Evolutionary conservation across 306 rosid genomes (phyloP).

Genomic region (Citrullus amarus): DNA sequence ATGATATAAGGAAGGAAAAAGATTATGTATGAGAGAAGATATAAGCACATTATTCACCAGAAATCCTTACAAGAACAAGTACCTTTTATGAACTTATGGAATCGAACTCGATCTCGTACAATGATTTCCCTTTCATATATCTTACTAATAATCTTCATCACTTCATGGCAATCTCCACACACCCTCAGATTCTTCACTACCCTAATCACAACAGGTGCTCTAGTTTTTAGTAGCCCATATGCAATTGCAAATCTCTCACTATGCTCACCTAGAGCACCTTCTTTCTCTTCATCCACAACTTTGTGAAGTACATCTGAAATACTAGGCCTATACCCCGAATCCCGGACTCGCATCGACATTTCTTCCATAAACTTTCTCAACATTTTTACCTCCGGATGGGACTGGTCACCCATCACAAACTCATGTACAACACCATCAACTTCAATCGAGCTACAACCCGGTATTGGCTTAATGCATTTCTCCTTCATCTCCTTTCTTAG

Average conservation of each 20-base stretch:
- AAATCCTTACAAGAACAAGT: constrained; percentile 5
- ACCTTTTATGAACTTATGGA: not conserved
- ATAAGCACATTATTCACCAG: not conserved
- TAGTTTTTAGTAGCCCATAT: constrained; percentile 2
- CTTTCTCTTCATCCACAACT: constrained; percentile 14
- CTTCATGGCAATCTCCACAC: constrained; percentile 4
- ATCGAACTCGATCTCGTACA: constrained; percentile 2
- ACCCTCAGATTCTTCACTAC: constrained; percentile 1
- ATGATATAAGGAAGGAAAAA: not conserved
- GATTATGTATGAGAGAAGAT: not conserved
- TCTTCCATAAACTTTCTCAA: constrained; percentile 5
- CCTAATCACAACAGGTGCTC: not conserved
- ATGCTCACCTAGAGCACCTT: constrained; percentile 7
- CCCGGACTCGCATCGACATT: not conserved
- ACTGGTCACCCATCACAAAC: constrained; percentile 16
- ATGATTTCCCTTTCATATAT: not conserved
- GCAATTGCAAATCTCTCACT: constrained; percentile 15
- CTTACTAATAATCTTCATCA: not conserved
- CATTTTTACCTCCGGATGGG: constrained; percentile 13
- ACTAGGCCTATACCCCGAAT: constrained; percentile 6
- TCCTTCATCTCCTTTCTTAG: constrained; percentile 18
- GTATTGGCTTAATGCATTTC: constrained; percentile 9
- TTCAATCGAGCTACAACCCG: constrained; percentile 18
- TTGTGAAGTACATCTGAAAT: constrained; percentile 10
- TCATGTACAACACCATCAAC: constrained; percentile 13